A percentile compares a stretch with the other conserved stretches of the same genome.
Conservation (phyloP, 2,329 filamentous ascomycete genomes). For the Esteya vermicola region DNA sequence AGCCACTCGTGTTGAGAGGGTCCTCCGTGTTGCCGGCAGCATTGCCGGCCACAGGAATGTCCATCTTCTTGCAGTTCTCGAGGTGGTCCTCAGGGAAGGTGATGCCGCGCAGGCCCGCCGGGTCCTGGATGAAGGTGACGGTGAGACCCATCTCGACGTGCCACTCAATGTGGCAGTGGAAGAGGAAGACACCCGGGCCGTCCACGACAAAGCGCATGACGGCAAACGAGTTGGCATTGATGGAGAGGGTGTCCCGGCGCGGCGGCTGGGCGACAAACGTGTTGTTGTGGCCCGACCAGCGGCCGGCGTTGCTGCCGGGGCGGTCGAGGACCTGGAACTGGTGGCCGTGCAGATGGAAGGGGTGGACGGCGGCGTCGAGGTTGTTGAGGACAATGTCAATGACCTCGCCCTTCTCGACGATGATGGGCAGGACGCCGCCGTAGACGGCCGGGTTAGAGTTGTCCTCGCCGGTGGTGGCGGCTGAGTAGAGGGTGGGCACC, state of each 20-base stretch:
- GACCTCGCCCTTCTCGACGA: slow-evolving; percentile 22
- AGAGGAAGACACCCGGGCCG: slow-evolving; percentile 40
- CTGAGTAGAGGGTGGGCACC: slow-evolving; percentile 59
- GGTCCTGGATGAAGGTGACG: slow-evolving; percentile 40
- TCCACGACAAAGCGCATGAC: slow-evolving; percentile 36
- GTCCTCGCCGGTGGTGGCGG: slow-evolving; percentile 37
- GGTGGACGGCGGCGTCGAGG: slow-evolving; percentile 29
- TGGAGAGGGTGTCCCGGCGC: slow-evolving; percentile 22
- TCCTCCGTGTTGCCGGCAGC: slow-evolving; percentile 50
- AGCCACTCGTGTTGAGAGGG: slow-evolving; percentile 35
- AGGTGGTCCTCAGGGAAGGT: slow-evolving; percentile 45
- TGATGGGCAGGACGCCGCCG: slow-evolving; percentile 26
- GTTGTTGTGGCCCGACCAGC: slow-evolving; percentile 19
- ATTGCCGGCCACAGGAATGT: slow-evolving; percentile 42
- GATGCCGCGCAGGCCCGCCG: slow-evolving; percentile 38
- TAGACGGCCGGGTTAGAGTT: slow-evolving; percentile 28
- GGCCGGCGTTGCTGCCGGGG: slow-evolving; percentile 20
- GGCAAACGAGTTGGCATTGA: slow-evolving; percentile 28
- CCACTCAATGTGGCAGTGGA: slow-evolving; percentile 49
- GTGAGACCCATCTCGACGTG: slow-evolving; percentile 45
- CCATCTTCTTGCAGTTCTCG: slow-evolving; percentile 27
- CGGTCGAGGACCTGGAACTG: slow-evolving; percentile 39
- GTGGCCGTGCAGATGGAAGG: slow-evolving; percentile 40
- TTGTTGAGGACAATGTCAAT: slow-evolving; percentile 38
- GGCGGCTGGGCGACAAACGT: slow-evolving; percentile 16